Percentiles rank a stretch among this genome's conserved stretches.
These are phyloP conservation scores for Megacollybia marginata DNA, from an alignment of 768 basidiomycete species.

Conservation along the genomic window DNA sequence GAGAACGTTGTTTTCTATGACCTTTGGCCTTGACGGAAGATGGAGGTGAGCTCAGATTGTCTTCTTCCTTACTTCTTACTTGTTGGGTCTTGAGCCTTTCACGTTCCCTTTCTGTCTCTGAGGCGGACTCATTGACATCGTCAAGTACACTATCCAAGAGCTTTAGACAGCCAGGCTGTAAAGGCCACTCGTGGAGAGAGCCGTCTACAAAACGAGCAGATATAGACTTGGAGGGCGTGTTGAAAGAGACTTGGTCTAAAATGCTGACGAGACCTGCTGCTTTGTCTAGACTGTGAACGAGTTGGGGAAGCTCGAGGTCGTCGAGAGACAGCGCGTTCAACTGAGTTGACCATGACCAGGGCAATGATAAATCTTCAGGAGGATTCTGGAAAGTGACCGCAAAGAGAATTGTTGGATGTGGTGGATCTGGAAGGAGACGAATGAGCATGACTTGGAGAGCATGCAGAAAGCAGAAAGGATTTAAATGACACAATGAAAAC, in stretches of 20 bases:
- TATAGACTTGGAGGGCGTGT: constrained; percentile 40
- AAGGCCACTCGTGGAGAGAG: constrained; percentile 38
- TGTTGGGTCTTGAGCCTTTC: constrained; percentile 5
- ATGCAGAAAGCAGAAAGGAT: too few species aligned
- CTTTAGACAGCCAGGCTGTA: constrained; percentile 31
- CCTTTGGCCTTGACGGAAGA: constrained; percentile 29
- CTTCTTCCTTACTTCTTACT: constrained; percentile 12
- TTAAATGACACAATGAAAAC: too few species aligned
- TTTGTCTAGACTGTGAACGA: constrained; percentile 53
- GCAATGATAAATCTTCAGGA: constrained; percentile 32
- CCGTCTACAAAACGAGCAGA: constrained; percentile 55
- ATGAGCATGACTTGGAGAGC: constrained; percentile 40
- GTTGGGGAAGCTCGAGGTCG: constrained; percentile 43
- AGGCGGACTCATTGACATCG: constrained; percentile 43
- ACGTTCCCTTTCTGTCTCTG: constrained; percentile 30
- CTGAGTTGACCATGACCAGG: constrained; percentile 47
- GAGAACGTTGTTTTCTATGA: constrained; percentile 65
- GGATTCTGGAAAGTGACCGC: constrained; percentile 44
- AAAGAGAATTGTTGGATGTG: constrained; percentile 52
- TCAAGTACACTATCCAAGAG: constrained; percentile 42
- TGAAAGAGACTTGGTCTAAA: constrained; percentile 54
- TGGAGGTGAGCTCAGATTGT: constrained; percentile 13
- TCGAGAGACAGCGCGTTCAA: constrained; percentile 43
- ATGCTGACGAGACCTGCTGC: constrained; percentile 49
- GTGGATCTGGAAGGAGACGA: constrained; percentile 36